Evolutionary conservation across 345 rosid species (phyloP), one percentile per base, ranked within the genome.

Genomic region (Rhizophora apiculata): DNA sequence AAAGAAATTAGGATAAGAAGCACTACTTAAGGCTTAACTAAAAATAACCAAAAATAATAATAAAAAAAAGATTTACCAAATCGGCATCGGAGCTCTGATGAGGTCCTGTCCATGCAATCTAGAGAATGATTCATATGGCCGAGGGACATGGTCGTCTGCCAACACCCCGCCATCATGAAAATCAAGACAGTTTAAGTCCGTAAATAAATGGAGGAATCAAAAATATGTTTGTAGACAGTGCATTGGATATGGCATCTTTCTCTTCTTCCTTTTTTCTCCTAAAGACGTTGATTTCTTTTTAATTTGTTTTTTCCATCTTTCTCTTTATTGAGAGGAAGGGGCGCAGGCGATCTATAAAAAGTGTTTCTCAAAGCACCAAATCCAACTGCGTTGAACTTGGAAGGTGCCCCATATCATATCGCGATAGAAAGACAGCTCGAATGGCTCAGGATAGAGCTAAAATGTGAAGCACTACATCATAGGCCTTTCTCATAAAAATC

Each of bases 71-170:
- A 39, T n/a, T 60, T 88, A 94, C 99, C 99, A 90, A 63, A 74
- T 75, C 72, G 90, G 85, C 10, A 86, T 60, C 1, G 97, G 94
- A 37, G 84, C 74, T 82, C 68, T 81, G 73, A 89, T 85, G 76
- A 95, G 88, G 76, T 83, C 83, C 48, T 61, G 82, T 29, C 96
- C 96, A 34, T 95, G 96, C 77, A 92, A 75, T 77, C 82, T 85
- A 30, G 99, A 84, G 84, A 95, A 95, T 54, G 94, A 91, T 77
- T 95, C 98, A 49, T 97, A 92, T 36, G 98, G 96, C 24, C 24
- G 92, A 20, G 99, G 88, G 72, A 92, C 89, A 75, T 92, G 99
- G 56, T 98, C 97, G 72, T 95, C 98, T 63, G 98, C 99, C 77
- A 92, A 78, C 65, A 92, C 93, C 64, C 99, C 92, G 88, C 67